These are phyloP conservation scores for Didymella lethalis DNA, from an alignment of 2,329 filamentous ascomycete genomes.

Conservation along the genomic window DNA sequence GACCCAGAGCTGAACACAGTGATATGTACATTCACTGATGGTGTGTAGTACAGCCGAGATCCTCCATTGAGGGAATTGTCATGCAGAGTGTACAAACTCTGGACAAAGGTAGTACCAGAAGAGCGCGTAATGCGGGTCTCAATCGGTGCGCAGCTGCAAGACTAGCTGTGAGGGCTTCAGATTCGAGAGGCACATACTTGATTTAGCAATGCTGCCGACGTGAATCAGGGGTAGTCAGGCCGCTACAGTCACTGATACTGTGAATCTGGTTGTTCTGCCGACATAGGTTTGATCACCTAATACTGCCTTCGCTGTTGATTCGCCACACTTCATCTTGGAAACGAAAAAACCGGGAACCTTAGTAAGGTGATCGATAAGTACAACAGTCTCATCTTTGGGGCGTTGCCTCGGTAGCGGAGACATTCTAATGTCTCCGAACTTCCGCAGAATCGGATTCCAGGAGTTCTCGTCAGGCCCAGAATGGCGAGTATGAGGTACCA, in stretches of 20 bases:
- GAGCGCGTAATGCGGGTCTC: not conserved
- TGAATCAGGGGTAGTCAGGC: not conserved
- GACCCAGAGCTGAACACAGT: slow-evolving; percentile 27
- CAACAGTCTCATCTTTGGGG: not conserved
- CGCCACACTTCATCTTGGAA: too few relatives aligned
- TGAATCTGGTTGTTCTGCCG: not conserved
- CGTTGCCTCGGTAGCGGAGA: slow-evolving; percentile 6
- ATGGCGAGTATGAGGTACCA: not conserved
- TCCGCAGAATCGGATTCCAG: not conserved
- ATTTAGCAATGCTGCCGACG: not conserved
- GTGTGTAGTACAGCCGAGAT: slow-evolving; percentile 8
- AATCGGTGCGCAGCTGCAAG: slow-evolving; percentile 2
- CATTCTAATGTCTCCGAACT: slow-evolving; percentile 9
- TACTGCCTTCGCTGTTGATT: not conserved
- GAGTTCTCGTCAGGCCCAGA: not conserved
- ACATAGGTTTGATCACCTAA: not conserved
- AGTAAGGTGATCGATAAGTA: not conserved
- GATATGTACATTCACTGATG: slow-evolving; percentile 31
- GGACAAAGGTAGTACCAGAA: slow-evolving; percentile 23
- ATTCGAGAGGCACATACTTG: not conserved
- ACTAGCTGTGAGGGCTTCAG: not conserved
- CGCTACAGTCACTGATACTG: not conserved
- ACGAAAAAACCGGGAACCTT: not conserved
- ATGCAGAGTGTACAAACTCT: slow-evolving; percentile 10
- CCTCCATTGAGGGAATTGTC: slow-evolving; percentile 4